Base-by-base conservation (phyloP, 2,329 filamentous ascomycete species). In the Coniella vitis region DNA sequence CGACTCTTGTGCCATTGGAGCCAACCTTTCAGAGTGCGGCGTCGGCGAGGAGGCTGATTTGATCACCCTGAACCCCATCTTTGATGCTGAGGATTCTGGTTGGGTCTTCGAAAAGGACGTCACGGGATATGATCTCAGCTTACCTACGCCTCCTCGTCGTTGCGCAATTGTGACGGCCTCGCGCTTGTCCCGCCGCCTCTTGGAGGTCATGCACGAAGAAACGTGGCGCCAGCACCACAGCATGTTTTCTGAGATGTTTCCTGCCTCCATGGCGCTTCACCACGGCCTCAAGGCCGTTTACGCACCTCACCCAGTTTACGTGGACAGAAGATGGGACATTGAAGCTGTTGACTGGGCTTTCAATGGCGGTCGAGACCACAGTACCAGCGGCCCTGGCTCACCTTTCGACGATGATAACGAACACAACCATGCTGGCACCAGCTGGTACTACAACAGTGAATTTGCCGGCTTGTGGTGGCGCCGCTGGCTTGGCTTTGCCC, bases 231-330 rank as follows among this genome's bases (percentile, higher is more conserved):
- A 78, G 57, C 81, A 79, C 54, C 86, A 83, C 64, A 82, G 73
- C 64, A 89, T 84, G 83, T 90, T 87, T 62, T 79, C 78, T 21
- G 86, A 90, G 64, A 90, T 90, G 86, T 89, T 84, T 67, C 85
- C 85, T 2, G 76, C 83, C 0, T 78, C 76, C 1, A 76, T 81
- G 60, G 84, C 85, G 0, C 70, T 90, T 4, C 86, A 89, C 57
- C 86, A 87, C 59, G 86, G 86, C 1, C 72, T 88, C 58, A 90
- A 90, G 66, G 86, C 84, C 19, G 83, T 87, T 0, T 87, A 84
- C 59, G 87, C 85, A 0, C 89, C 89, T 0, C 89, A 95, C 55
- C 86, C 89, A 0, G 80, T 93, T 39, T 93, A 83, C 64, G 69
- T 88, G 12, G 88, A 93, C 63, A 79, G 88, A 17, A 74, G 77